phyloP scores from a whole-genome alignment of 1,284 basidiomycete genomes.

The Sphaerobolus stellatus region DNA sequence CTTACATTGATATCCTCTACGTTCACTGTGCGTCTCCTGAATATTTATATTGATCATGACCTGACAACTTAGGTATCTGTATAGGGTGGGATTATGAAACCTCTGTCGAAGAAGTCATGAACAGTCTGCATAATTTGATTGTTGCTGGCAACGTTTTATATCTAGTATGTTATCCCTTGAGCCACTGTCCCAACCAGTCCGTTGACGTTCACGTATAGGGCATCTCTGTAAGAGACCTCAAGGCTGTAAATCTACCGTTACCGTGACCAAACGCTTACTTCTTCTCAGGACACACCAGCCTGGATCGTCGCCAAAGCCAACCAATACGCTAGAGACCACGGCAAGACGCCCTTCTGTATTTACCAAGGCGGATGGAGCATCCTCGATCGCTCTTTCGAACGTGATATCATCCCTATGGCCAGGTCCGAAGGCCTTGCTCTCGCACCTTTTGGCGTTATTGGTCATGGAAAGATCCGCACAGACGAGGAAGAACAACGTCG shows the following conservation, averaged over 20 bases:
- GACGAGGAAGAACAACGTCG: slow-evolving; percentile 48
- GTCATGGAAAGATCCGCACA: slow-evolving; percentile 45
- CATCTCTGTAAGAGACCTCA: not conserved
- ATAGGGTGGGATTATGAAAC: not conserved
- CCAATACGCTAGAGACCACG: slow-evolving; percentile 44
- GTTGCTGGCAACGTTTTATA: not conserved
- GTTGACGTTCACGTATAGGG: not conserved
- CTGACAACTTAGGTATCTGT: not conserved
- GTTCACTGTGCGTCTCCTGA: slow-evolving; percentile 38
- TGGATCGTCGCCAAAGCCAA: slow-evolving; percentile 46
- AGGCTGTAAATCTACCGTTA: too few relatives aligned
- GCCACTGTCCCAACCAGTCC: not conserved
- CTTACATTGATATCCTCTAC: slow-evolving; percentile 55
- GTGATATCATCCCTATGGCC: slow-evolving; percentile 57
- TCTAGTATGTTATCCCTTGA: not conserved
- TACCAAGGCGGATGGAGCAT: slow-evolving; percentile 57
- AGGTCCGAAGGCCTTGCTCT: slow-evolving; percentile 46
- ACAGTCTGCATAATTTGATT: not conserved
- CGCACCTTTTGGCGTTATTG: slow-evolving; percentile 53
- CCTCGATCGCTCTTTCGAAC: slow-evolving; percentile 49
- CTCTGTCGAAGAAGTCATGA: slow-evolving; percentile 1
- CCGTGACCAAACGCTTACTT: not conserved
- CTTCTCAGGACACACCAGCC: slow-evolving; percentile 36
- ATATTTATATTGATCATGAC: not conserved
- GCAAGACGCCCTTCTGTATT: slow-evolving; percentile 48